A percentile compares a stretch with the other conserved stretches of the same genome.
Evolutionary conservation across 2,329 filamentous ascomycete genomes (phyloP).

Genomic region (Colletotrichum euphorbiae): DNA sequence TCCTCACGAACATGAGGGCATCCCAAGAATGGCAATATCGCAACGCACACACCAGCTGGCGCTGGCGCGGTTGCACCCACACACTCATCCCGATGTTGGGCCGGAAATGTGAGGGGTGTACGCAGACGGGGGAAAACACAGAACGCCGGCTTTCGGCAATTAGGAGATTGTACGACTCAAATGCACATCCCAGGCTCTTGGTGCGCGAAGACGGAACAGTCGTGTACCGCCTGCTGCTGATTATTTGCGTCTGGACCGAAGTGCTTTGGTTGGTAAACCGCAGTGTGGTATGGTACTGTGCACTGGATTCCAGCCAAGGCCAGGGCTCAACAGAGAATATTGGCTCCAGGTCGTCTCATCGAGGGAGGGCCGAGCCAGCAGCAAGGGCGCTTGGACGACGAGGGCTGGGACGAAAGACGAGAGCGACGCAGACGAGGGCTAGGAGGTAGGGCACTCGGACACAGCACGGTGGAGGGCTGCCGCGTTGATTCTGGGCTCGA

Average conservation of each 20-base stretch:
- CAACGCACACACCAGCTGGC: neutral
- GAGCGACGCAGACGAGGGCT: conserved; percentile 10
- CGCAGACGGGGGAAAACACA: conserved; percentile 3
- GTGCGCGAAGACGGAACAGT: conserved; percentile 2
- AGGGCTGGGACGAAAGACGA: conserved; percentile 26
- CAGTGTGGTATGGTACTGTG: neutral
- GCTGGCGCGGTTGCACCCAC: conserved; percentile 4
- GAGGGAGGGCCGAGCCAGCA: conserved; percentile 33
- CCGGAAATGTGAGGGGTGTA: conserved; percentile 25
- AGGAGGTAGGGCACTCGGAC: conserved; percentile 26
- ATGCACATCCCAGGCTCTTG: conserved; percentile 30
- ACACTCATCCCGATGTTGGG: neutral
- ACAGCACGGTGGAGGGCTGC: conserved; percentile 9
- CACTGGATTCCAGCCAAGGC: conserved; percentile 7
- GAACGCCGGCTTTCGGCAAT: conserved; percentile 20
- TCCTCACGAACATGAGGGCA: conserved; percentile 26
- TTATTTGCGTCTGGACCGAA: neutral
- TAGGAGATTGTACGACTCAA: conserved; percentile 27
- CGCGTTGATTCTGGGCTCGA: conserved; percentile 1
- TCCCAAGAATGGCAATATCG: conserved; percentile 10
- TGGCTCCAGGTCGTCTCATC: conserved; percentile 22
- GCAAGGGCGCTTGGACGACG: conserved; percentile 25
- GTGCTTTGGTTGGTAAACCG: too few relatives aligned
- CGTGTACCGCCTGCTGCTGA: neutral
- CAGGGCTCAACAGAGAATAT: neutral